phyloP scores from a whole-genome alignment of 176 grass and related monocot genomes.

The Aegilops longissima region DNA sequence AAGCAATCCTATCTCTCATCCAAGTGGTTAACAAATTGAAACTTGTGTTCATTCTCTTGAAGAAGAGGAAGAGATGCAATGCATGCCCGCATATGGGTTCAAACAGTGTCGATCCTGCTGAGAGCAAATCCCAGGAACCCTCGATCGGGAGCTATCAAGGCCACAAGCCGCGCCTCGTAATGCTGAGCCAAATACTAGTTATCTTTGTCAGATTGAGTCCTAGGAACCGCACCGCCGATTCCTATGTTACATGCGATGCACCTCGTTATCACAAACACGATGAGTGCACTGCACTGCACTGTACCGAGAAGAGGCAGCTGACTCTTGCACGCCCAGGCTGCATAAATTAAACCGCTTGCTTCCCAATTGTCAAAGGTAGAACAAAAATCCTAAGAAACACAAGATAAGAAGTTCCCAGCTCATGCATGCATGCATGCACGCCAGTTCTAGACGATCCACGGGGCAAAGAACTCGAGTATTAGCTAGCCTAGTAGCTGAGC shows the following conservation, averaged over 20 bases:
- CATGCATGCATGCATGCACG: not conserved
- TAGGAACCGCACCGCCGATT: conserved; percentile 29
- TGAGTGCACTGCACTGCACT: not conserved
- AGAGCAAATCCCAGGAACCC: conserved; percentile 37
- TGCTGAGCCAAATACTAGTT: not conserved
- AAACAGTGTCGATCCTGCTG: not conserved
- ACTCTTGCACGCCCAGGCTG: not conserved
- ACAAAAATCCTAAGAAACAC: too few relatives aligned
- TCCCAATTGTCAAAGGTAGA: not conserved
- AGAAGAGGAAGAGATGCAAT: not conserved
- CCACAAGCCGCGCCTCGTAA: not conserved
- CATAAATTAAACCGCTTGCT: not conserved
- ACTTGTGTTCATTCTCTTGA: not conserved
- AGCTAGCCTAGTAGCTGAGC: too few relatives aligned
- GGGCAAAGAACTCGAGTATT: not conserved
- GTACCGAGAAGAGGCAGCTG: not conserved
- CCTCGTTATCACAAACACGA: not conserved
- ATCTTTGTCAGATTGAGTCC: conserved; percentile 28
- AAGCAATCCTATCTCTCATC: too few relatives aligned
- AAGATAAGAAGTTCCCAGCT: not conserved
- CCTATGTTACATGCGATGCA: conserved; percentile 24
- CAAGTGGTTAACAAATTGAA: not conserved
- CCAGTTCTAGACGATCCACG: not conserved
- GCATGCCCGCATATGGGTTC: not conserved
- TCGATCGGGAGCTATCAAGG: not conserved